A percentile compares a stretch with the other conserved stretches of the same genome.
phyloP scores from a whole-genome alignment of 1,139 yeast genomes.

The Scheffersomyces illinoinensis region DNA sequence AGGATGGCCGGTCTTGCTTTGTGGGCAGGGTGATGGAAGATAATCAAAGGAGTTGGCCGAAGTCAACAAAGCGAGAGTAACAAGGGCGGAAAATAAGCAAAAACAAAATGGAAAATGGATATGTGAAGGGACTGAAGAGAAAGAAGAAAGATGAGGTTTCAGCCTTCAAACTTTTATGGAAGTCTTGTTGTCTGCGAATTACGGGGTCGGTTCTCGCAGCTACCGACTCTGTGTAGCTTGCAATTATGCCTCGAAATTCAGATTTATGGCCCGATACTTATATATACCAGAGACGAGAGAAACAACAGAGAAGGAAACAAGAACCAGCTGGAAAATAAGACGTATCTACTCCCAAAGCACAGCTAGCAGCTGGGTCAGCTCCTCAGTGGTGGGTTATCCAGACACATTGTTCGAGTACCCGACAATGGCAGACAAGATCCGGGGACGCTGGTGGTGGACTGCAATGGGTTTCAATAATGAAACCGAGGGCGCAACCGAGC shows the following conservation, averaged over 20 bases:
- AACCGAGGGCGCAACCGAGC: not conserved
- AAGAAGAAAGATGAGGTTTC: not conserved
- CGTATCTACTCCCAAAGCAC: not conserved
- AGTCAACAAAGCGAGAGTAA: not conserved
- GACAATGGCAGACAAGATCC: not conserved
- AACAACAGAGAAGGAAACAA: not conserved
- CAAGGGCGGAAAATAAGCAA: not conserved
- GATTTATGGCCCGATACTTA: not conserved
- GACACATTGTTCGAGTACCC: not conserved
- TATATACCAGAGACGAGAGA: not conserved
- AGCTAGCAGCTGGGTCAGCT: not conserved
- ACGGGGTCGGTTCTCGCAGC: not conserved
- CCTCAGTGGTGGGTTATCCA: not conserved
- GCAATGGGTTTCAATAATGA: not conserved
- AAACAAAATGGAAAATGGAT: not conserved
- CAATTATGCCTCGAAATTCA: not conserved
- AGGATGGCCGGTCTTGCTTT: not conserved
- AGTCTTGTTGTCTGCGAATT: not conserved
- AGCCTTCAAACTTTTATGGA: not conserved
- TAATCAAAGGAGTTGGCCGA: not conserved
- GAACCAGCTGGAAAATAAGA: not conserved
- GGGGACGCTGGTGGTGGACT: not conserved
- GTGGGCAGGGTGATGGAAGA: not conserved
- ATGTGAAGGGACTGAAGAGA: not conserved
- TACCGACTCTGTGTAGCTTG: not conserved